Conservation (phyloP, 2,329 filamentous ascomycete genomes). For the Aspergillus latus region DNA sequence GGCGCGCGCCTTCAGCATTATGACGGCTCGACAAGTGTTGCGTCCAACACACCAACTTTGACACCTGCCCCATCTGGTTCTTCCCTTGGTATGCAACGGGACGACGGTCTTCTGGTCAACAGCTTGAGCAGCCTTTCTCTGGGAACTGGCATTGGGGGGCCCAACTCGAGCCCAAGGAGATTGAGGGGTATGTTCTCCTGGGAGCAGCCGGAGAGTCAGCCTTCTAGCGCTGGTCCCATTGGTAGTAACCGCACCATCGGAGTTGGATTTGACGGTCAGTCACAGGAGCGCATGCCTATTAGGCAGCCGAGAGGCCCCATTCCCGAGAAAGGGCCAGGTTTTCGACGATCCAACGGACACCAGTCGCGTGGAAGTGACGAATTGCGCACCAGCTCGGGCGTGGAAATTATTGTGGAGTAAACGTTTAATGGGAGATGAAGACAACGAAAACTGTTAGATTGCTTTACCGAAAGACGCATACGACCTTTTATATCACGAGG, state of each 20-base stretch:
- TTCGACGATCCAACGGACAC: conserved; percentile 63
- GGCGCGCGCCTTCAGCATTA: conserved; percentile 61
- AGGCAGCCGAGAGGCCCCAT: conserved; percentile 63
- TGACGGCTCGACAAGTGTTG: conserved; percentile 56
- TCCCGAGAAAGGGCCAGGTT: conserved; percentile 58
- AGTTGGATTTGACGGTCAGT: conserved; percentile 57
- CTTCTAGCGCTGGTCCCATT: conserved; percentile 56
- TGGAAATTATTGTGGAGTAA: conserved; percentile 66
- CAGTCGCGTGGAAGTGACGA: conserved; percentile 63
- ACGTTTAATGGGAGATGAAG: conserved; percentile 35
- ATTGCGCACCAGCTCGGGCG: conserved; percentile 59
- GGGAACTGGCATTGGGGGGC: conserved; percentile 47
- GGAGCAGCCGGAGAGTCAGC: conserved; percentile 54
- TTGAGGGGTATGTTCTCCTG: conserved; percentile 62
- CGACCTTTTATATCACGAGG: conserved; percentile 43
- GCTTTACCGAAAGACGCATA: conserved; percentile 44
- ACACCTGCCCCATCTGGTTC: conserved; percentile 59
- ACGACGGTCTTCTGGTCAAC: conserved; percentile 62
- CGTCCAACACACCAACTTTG: conserved; percentile 65
- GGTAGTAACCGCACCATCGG: conserved; percentile 65
- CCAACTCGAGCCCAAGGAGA: conserved; percentile 57
- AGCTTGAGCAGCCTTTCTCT: conserved; percentile 63
- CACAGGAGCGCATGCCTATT: conserved; percentile 56
- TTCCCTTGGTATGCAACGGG: conserved; percentile 50
- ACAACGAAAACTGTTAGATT: conserved; percentile 38